Base-by-base conservation (phyloP, 345 rosid species). In the Acer negundo region DNA sequence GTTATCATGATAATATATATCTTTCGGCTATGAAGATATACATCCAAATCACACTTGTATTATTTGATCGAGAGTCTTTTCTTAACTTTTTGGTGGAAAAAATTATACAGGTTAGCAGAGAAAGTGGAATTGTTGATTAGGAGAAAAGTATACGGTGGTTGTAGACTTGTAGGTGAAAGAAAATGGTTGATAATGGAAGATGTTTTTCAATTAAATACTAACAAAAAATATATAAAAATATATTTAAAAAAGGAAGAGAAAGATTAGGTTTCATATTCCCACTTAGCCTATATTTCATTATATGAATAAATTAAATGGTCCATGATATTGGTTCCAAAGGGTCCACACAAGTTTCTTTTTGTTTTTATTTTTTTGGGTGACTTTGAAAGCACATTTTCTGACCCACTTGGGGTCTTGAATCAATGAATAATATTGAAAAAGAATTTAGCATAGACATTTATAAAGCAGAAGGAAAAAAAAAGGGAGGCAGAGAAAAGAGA, bases 241-340 rank as follows among this genome's bases (percentile, higher is more conserved):
- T 49, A 16, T 56, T 3, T 1, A 56, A 56, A 56, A n/a, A n/a
- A n/a, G n/a, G 19, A 1, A 56, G 19, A 56, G 62, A 19, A 19
- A 42, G 40, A 16, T 28, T 65, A 35, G 31, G 47, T 22, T 40
- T 46, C 40, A 40, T 73, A 62, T 73, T 68, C 80, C 75, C 76
- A 67, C 74, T 61, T 55, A 49, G 17, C 42, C 23, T 7, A 44
- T 2, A n/a, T 15, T 7, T 61, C 23, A 38, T 17, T 8, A 53
- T 16, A 44, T 12, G 23, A 23, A 19, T 13, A 40, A 38, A 62
- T 53, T 13, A 40, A 38, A 62, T 62, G 78, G 70, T 81, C 64
- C 81, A 42, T 42, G 49, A 64, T 10, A 65, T 75, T 26, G 71
- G 78, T 75, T 51, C 71, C 61, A n/a, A 5, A 12, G 16, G 63